Conservation (phyloP, 2,329 filamentous ascomycete genomes). For the Botrytis fragariae region DNA sequence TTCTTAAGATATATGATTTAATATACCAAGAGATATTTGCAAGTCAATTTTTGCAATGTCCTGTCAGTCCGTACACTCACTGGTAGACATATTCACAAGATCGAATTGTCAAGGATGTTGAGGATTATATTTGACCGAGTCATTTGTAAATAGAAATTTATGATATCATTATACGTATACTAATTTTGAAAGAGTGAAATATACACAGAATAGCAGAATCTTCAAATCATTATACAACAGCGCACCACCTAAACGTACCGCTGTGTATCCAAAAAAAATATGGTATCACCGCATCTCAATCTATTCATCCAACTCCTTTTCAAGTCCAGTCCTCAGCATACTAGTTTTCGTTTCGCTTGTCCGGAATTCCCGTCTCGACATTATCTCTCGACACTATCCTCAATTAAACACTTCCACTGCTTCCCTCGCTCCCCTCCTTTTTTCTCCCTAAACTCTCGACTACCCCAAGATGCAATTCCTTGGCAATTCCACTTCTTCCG, state of each 20-base stretch:
- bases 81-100: too few species aligned
- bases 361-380: too few species aligned
- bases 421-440: constrained; percentile 1
- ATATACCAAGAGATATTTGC: too few species aligned
- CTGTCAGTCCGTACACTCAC: too few species aligned
- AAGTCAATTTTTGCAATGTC: too few species aligned
- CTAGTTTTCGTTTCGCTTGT: neutral
- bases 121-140: too few species aligned
- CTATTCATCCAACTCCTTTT: neutral
- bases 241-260: neutral
- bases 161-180: neutral
- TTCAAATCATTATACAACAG: neutral
- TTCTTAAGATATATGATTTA: too few species aligned
- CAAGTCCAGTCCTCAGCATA: neutral
- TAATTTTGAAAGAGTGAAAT: neutral
- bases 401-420: constrained; percentile 15
- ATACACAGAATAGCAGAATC: neutral
- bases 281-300: neutral
- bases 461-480: constrained; percentile 24
- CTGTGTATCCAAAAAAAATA: neutral
- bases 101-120: too few species aligned
- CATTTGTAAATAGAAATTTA: neutral
- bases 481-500: constrained; percentile 27
- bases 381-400: too few species aligned
- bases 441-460: constrained; percentile 26